Base-by-base conservation (phyloP, 2,329 filamentous ascomycete genomes). In the Thermothelomyces thermophilus region DNA sequence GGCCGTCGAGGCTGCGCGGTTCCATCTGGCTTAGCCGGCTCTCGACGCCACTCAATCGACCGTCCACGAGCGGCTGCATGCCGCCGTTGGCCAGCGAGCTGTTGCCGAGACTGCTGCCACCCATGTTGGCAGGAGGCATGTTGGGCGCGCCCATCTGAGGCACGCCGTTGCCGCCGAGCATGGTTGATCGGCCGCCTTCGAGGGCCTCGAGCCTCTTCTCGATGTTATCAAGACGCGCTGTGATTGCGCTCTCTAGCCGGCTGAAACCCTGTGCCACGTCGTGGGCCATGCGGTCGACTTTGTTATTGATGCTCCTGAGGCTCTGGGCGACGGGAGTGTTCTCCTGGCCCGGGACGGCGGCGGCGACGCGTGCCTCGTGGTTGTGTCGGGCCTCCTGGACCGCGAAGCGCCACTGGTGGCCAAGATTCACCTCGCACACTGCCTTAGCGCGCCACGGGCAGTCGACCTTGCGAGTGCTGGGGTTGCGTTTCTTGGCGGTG, bases 381-480 rank as follows among this genome's bases (percentile, higher is more conserved):
- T 82, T 82, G 61, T 82, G 79, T 13, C 77, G 70, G n/a, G 71
- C 64, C 50, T 80, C 76, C 53, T 82, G 79, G 10, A 82, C 73
- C 7, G 74, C 75, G 55, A 82, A 82, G n/a, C 79, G 76, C 79
- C 79, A 82, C 64, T 81, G 78, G 54, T 82, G 80, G 36, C 74
- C 74, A 10, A 82, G 68, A 62, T 80, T 77, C 6, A 82, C 79
- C 60, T 82, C 79, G 55, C 79, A 82, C 19, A 82, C 79, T 20
- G 79, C 79, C 67, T 82, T 82, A 48, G 79, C 79, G 46, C 77
- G 75, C 68, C 79, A 82, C 10, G 79, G 79, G 50, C 79, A 82
- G 62, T 82, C 79, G 48, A 82, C 77, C 66, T 82, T 82, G 62
- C 79, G 77, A 37, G 79, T 82, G 47, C 76, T 80, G 1, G 79